Evolutionary conservation across 2,329 filamentous ascomycete species (phyloP).

Genomic region (Passalora sequoiae): DNA sequence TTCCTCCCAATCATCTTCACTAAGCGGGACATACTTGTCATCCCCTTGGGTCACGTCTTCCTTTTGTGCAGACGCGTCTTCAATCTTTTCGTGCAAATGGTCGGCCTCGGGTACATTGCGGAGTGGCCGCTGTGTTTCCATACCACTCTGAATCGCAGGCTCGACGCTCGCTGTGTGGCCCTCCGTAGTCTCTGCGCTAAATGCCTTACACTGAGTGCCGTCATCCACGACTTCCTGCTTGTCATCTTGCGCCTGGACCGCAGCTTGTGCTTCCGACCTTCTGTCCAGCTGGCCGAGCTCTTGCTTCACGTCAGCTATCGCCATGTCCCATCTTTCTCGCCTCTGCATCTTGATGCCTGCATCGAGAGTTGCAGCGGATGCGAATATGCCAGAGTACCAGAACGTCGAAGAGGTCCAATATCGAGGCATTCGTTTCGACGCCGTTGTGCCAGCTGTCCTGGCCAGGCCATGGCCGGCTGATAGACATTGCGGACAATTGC

Average conservation of each 20-base stretch:
- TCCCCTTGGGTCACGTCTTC: too few relatives aligned
- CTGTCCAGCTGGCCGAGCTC: conserved; percentile 37
- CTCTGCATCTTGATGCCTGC: conserved; percentile 54
- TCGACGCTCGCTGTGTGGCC: too few relatives aligned
- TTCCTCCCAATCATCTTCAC: conserved; percentile 18
- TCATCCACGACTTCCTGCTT: too few relatives aligned
- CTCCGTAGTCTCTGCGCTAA: too few relatives aligned
- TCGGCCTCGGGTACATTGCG: too few relatives aligned
- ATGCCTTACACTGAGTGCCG: too few relatives aligned
- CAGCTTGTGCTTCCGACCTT: conserved; percentile 1
- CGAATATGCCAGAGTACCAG: conserved; percentile 63
- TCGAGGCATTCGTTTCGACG: conserved; percentile 49
- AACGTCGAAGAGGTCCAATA: conserved; percentile 53
- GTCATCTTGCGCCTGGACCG: neutral
- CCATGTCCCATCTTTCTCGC: conserved; percentile 56
- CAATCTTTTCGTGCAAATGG: too few relatives aligned
- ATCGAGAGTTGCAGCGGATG: conserved; percentile 60
- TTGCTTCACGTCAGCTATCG: conserved; percentile 52
- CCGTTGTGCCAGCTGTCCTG: conserved; percentile 48
- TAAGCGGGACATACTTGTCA: neutral
- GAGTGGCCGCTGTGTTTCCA: too few relatives aligned
- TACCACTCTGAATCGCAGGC: too few relatives aligned
- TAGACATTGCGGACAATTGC: conserved; percentile 59
- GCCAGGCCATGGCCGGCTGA: conserved; percentile 44
- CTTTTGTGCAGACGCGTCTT: too few relatives aligned